Percentiles rank a stretch among this genome's conserved stretches.
These are phyloP conservation scores for Globisporangium rhizosaccharum DNA, from an alignment of 352 stramenopile genomes.

Conservation along the genomic window DNA sequence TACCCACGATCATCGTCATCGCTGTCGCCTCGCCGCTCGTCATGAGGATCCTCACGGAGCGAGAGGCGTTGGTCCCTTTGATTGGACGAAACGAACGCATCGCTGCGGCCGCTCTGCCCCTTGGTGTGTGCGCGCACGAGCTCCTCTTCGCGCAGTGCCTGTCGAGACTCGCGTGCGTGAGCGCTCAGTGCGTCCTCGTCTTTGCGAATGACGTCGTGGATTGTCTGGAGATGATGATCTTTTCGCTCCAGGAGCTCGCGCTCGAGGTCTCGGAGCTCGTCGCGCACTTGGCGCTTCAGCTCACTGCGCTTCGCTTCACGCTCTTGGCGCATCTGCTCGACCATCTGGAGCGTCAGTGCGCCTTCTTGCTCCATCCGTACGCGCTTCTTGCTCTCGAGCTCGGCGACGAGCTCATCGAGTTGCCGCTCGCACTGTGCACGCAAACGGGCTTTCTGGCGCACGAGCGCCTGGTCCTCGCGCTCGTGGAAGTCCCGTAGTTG, in stretches of 20 bases:
- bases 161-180: conserved; percentile 26
- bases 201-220: conserved; percentile 34
- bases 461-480: conserved; percentile 58
- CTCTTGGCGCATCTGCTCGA: conserved; percentile 49
- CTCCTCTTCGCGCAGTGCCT: conserved; percentile 34
- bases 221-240: conserved; percentile 30
- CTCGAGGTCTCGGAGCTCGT: conserved; percentile 49
- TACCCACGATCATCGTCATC: not conserved
- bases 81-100: not conserved
- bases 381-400: conserved; percentile 53
- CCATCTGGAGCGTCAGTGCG: conserved; percentile 33
- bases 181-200: conserved; percentile 36
- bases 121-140: conserved; percentile 9
- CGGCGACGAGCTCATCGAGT: conserved; percentile 52
- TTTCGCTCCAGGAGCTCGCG: conserved; percentile 41
- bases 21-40: not conserved
- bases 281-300: conserved; percentile 33
- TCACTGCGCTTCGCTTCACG: conserved; percentile 41
- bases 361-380: conserved; percentile 62
- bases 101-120: not conserved
- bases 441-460: conserved; percentile 57
- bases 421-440: conserved; percentile 58
- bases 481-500: conserved; percentile 70
- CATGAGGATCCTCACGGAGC: not conserved
- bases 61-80: not conserved